Conservation (phyloP, 225 moss, liverwort and hornwort genomes). For the Anthoceros angustus region DNA sequence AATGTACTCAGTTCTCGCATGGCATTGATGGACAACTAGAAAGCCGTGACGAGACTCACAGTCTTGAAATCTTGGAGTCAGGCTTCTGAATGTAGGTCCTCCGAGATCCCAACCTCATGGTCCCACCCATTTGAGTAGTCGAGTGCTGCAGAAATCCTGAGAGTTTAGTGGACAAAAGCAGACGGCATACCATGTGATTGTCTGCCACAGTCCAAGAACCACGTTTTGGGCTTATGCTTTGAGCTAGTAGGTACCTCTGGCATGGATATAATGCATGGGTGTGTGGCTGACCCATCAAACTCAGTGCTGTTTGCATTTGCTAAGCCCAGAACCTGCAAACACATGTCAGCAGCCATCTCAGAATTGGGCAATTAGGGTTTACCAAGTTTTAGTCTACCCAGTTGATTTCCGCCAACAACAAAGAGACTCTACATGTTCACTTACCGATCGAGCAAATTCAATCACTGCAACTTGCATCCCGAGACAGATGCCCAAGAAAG, state of each 20-base stretch:
- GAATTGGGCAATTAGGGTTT: too few relatives aligned
- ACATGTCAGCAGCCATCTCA: too few relatives aligned
- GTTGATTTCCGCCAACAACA: too few relatives aligned
- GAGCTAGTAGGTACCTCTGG: slow-evolving; percentile 44
- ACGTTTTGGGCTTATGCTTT: not conserved
- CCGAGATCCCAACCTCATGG: slow-evolving; percentile 90
- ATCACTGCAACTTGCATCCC: slow-evolving; percentile 98
- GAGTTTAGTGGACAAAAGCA: not conserved
- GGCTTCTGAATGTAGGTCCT: slow-evolving; percentile 57
- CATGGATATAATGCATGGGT: slow-evolving; percentile 96
- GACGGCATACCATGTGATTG: not conserved
- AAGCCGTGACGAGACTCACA: slow-evolving; percentile 19
- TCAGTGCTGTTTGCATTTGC: slow-evolving; percentile 81
- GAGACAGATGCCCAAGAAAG: slow-evolving; percentile 84
- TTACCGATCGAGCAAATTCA: slow-evolving; percentile 60
- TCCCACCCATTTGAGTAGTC: slow-evolving; percentile 91
- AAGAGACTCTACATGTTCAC: not conserved
- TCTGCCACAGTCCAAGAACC: not conserved
- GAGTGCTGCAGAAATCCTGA: slow-evolving; percentile 40
- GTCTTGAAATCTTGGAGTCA: slow-evolving; percentile 58
- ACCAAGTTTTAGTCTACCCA: too few relatives aligned
- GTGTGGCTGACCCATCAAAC: slow-evolving; percentile 71
- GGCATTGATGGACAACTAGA: not conserved
- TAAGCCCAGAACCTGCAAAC: slow-evolving; percentile 53
- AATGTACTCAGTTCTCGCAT: not conserved